Base-by-base conservation (phyloP, 192 early-diverging fungal species). In the Coemansia guatemalensis region DNA sequence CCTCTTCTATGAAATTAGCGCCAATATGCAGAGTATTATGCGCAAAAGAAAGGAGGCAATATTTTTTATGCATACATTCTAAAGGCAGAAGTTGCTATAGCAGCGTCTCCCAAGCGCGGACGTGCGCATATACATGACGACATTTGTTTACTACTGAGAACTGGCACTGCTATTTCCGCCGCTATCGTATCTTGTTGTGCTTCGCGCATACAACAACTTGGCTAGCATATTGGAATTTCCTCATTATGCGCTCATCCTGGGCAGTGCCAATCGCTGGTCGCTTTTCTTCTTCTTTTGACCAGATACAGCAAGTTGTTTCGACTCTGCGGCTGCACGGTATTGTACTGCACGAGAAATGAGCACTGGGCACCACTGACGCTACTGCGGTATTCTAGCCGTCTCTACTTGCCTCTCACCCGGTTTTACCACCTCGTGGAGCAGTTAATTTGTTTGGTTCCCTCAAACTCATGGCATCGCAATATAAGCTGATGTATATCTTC, bases 401-500 rank as follows among this genome's bases (percentile, higher is more conserved):
- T 20, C 48, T 60, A 60, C 59, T 60, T 49, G 47, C 59, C 48
- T 60, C 29, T 29, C 20, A 48, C 26, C 23, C 26, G 25, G 59
- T 30, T 60, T 60, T 60, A 60, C 59, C 59, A 60, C 50, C 48
- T 25, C 50, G 59, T n/a, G 30, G 59, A 29, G 59, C 59, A 60
- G 59, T 60, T 60, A 60, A 60, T 60, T 44, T 44, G 59, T 60
- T 60, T 60, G 12, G 59, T 60, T 30, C n/a, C 33, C 39, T 44
- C 39, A 9, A 44, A 44, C 39, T 44, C 39, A 44, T 44, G 39
- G 39, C 39, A 44, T 14, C 14, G 39, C 39, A 44, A 44, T 44
- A 44, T 44, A 32, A 21, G 9, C 27, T 9, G 12, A 22, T 32
- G 26, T 32, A 26, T 55, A 7, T 32, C 27, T 3, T 11, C 1